phyloP scores from a whole-genome alignment of 257 asterid species.

The Fraxinus quadrangulata region DNA sequence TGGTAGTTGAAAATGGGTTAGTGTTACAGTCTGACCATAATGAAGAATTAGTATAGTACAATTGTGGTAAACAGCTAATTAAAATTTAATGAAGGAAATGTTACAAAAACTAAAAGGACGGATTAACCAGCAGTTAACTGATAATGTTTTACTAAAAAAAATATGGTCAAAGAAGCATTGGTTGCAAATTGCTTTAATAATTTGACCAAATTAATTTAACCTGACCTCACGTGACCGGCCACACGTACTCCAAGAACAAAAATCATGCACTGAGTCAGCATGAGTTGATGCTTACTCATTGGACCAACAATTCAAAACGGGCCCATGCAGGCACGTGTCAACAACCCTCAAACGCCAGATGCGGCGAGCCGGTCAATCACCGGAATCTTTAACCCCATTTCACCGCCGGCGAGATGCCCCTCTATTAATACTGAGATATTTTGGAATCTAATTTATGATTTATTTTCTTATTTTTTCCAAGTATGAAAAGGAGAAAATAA shows the following conservation, averaged over 20 bases:
- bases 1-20: too few species aligned
- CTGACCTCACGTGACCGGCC: conserved; percentile 77
- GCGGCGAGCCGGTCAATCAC: conserved; percentile 48
- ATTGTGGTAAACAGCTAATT: conserved; percentile 26
- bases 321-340: conserved; percentile 48
- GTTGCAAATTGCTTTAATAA: conserved; percentile 32
- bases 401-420: conserved; percentile 25
- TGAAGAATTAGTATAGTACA: too few species aligned
- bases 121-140: neutral
- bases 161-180: conserved; percentile 49
- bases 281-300: conserved; percentile 48
- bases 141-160: conserved; percentile 5
- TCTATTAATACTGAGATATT: conserved; percentile 34
- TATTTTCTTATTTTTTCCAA: neutral
- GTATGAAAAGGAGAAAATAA: conserved; percentile 1
- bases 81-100: neutral
- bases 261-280: conserved; percentile 46
- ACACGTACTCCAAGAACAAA: conserved; percentile 62
- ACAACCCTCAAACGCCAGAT: conserved; percentile 17
- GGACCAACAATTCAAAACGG: conserved; percentile 43
- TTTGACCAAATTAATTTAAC: conserved; percentile 57
- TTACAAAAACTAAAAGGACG: neutral
- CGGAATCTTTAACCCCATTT: conserved; percentile 42
- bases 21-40: too few species aligned
- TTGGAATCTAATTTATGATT: conserved; percentile 22